phyloP scores from a whole-genome alignment of 2,329 filamentous ascomycete species.

The Colletotrichum aenigma region DNA sequence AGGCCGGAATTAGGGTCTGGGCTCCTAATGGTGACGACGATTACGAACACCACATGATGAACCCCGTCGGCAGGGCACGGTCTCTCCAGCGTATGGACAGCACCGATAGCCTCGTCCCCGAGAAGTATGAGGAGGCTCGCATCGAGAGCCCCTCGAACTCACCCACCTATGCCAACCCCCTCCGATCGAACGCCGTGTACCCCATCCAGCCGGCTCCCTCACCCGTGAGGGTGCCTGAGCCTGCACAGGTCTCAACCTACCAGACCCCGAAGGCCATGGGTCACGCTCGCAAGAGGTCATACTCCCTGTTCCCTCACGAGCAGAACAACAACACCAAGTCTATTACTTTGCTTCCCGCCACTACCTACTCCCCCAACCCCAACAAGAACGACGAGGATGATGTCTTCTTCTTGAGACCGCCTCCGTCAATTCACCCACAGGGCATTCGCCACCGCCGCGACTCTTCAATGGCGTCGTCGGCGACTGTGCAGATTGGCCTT shows the following conservation, averaged over 20 bases:
- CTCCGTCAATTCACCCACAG: slow-evolving; percentile 25
- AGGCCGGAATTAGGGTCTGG: slow-evolving; percentile 51
- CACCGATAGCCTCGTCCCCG: slow-evolving; percentile 35
- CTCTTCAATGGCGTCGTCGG: slow-evolving; percentile 67
- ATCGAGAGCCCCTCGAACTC: slow-evolving; percentile 27
- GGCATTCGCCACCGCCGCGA: slow-evolving; percentile 55
- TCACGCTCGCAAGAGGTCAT: slow-evolving; percentile 41
- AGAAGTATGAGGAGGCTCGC: slow-evolving; percentile 36
- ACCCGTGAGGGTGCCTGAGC: slow-evolving; percentile 9
- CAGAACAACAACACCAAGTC: slow-evolving; percentile 31
- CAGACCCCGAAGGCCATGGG: slow-evolving; percentile 22
- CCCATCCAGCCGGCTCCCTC: slow-evolving; percentile 13
- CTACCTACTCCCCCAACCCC: slow-evolving; percentile 44
- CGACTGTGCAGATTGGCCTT: slow-evolving; percentile 74
- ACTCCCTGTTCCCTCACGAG: slow-evolving; percentile 42
- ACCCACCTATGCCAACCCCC: slow-evolving; percentile 25
- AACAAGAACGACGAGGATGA: neutral
- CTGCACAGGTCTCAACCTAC: slow-evolving; percentile 13
- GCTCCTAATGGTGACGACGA: slow-evolving; percentile 30
- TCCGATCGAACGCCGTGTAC: slow-evolving; percentile 37
- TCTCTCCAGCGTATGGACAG: slow-evolving; percentile 36
- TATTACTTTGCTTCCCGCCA: slow-evolving; percentile 48
- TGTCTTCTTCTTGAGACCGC: slow-evolving; percentile 8
- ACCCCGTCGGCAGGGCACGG: slow-evolving; percentile 33
- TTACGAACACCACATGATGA: slow-evolving; percentile 37